phyloP scores from a whole-genome alignment of 306 rosid species.

The Hippophae rhamnoides region DNA sequence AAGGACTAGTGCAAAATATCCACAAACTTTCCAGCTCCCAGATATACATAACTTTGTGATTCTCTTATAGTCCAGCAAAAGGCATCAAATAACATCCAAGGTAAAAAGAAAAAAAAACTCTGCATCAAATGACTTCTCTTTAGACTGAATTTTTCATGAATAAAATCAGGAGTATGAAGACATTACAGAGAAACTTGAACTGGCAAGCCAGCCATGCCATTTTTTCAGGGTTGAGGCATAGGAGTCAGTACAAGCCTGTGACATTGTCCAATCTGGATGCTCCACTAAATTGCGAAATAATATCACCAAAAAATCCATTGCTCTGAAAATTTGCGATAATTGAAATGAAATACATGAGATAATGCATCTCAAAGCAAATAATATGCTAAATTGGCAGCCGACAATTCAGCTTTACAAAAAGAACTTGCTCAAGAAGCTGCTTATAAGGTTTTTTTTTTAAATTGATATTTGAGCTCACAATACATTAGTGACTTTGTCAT shows the following conservation, averaged over 20 bases:
- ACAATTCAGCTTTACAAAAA: background rate
- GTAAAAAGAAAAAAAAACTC: background rate
- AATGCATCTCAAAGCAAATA: background rate
- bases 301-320: slow-evolving; percentile 92
- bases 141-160: slow-evolving; percentile 14
- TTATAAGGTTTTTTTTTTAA: no score
- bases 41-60: background rate
- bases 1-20: background rate
- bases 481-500: no score
- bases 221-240: slow-evolving; percentile 82
- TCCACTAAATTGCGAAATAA: slow-evolving; percentile 73
- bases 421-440: no score
- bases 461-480: no score
- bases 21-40: background rate
- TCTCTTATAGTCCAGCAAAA: background rate
- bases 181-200: slow-evolving; percentile 87
- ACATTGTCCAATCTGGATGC: slow-evolving; percentile 84
- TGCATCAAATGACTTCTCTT: slow-evolving; percentile 1
- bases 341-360: background rate
- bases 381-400: background rate
- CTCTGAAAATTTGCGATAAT: slow-evolving; percentile 44
- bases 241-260: slow-evolving; percentile 85
- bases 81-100: background rate
- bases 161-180: slow-evolving; percentile 17
- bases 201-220: slow-evolving; percentile 98